Percentiles rank a stretch among this genome's conserved stretches.
Evolutionary conservation across 305 asterid species (phyloP).

Genomic region (Fraxinus greggii): DNA sequence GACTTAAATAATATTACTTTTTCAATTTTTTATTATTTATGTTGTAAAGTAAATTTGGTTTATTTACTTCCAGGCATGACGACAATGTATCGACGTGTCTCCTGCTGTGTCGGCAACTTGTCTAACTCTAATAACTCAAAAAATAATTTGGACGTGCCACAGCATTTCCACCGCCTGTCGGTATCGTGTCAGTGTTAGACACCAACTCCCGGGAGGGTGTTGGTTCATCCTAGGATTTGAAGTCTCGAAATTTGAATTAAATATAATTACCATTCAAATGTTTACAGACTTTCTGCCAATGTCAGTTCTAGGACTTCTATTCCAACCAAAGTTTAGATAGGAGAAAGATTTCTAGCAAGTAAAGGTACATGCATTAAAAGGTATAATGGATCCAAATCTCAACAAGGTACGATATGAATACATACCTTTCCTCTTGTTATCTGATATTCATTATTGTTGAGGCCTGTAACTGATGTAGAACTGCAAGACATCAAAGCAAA

Average conservation of each 20-base stretch:
- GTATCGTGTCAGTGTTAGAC: background rate
- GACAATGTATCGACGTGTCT: background rate
- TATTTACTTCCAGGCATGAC: background rate
- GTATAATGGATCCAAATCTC: background rate
- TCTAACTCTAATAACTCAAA: background rate
- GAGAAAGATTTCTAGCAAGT: background rate
- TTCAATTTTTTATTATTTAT: no score
- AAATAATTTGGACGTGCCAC: background rate
- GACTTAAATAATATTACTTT: no score
- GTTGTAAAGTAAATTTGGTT: background rate
- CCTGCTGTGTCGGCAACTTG: background rate
- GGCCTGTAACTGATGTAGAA: conserved; percentile 74
- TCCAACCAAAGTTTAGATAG: background rate
- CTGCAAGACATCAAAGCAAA: conserved; percentile 48
- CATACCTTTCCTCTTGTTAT: conserved; percentile 82
- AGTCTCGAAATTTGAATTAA: background rate
- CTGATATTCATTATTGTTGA: conserved; percentile 94
- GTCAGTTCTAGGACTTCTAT: background rate
- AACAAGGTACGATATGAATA: conserved; percentile 6
- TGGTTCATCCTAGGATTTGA: background rate
- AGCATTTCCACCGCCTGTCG: background rate
- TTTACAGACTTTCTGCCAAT: background rate
- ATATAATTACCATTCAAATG: background rate
- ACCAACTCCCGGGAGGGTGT: background rate
- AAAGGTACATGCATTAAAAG: background rate